Percentiles rank a stretch among this genome's conserved stretches.
phyloP scores from a whole-genome alignment of 106 monocot species.

The Agapanthus africanus region DNA sequence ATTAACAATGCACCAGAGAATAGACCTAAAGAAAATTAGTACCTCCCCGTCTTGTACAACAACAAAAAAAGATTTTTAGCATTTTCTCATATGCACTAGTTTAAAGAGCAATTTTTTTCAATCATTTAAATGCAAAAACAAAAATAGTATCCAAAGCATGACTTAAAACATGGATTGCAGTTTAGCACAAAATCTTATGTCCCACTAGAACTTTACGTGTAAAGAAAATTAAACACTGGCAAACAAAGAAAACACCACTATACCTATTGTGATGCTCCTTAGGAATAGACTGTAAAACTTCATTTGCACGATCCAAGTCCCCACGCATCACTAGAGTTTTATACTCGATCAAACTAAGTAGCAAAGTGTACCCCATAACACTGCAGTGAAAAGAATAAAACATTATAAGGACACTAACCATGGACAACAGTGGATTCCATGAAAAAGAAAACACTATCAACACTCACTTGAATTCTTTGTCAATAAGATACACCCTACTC shows the following conservation, averaged over 20 bases:
- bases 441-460: constrained; percentile 6
- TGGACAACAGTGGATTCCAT: neutral
- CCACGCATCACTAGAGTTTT: constrained; percentile 90
- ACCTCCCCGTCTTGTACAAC: neutral
- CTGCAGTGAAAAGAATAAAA: constrained; percentile 29
- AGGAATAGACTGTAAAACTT: constrained; percentile 54
- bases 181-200: neutral
- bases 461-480: constrained; percentile 98
- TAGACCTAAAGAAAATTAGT: neutral
- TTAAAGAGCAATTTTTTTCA: neutral
- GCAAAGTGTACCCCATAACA: constrained; percentile 88
- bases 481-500: constrained; percentile 90
- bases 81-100: neutral
- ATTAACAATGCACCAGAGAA: neutral
- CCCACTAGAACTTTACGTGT: neutral
- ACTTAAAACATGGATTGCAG: neutral
- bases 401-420: neutral
- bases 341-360: constrained; percentile 93
- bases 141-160: neutral
- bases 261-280: constrained; percentile 79
- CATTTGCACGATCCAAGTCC: constrained; percentile 66
- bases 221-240: neutral
- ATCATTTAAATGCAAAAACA: neutral
- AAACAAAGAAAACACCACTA: neutral
- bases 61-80: neutral